These are phyloP conservation scores for Syzygium aqueum DNA, from an alignment of 345 rosid genomes.

Conservation along the genomic window DNA sequence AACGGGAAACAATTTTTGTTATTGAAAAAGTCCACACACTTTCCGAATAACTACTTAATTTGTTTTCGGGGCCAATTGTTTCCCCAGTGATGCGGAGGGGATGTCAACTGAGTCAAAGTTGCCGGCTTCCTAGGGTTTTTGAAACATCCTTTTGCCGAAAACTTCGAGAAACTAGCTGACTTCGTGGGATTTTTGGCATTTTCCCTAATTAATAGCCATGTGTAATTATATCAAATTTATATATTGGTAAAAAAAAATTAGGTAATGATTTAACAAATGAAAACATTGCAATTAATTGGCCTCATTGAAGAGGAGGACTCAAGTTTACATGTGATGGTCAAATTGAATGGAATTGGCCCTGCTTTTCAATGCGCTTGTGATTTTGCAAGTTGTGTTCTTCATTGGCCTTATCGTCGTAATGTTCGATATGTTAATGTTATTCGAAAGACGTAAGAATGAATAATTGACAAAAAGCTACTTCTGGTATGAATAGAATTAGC, in stretches of 20 bases:
- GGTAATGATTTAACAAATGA: background rate
- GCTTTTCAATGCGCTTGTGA: background rate
- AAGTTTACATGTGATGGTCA: background rate
- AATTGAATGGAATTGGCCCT: background rate
- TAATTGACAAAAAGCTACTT: background rate
- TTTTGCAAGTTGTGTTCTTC: background rate
- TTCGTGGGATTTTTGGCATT: background rate
- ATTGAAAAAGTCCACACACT: background rate
- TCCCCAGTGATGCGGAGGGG: background rate
- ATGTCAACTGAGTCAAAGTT: background rate
- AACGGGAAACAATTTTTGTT: background rate
- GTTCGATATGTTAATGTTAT: background rate
- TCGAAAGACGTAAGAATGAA: background rate
- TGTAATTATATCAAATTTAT: background rate
- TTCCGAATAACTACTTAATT: background rate
- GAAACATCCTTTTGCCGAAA: background rate
- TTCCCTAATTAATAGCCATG: background rate
- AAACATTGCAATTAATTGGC: background rate
- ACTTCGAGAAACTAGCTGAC: too few species aligned
- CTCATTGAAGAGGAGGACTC: background rate
- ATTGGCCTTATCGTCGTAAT: background rate
- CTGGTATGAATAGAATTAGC: background rate
- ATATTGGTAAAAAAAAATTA: background rate
- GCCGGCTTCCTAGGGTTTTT: background rate
- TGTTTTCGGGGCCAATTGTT: background rate